These are phyloP conservation scores for Plasmodium malariae DNA, from an alignment of 169 alveolate genomes.

Conservation along the genomic window DNA sequence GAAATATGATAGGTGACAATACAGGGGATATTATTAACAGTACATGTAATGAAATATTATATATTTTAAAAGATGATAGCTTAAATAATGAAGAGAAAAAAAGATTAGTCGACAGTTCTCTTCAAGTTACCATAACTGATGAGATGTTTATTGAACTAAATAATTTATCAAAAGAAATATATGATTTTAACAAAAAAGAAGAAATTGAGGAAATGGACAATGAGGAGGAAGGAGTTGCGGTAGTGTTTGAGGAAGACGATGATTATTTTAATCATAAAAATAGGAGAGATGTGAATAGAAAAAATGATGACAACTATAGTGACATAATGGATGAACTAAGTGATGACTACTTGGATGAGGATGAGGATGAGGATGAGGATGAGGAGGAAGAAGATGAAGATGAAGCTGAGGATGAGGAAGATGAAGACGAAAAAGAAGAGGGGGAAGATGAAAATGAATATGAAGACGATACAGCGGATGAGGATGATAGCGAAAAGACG, in stretches of 20 bases:
- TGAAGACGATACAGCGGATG: slow-evolving; percentile 79
- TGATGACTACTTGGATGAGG: slow-evolving; percentile 48
- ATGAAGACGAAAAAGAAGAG: slow-evolving; percentile 77
- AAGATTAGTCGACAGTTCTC: slow-evolving; percentile 85
- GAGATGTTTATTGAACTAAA: slow-evolving; percentile 24
- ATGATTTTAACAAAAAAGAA: slow-evolving; percentile 80
- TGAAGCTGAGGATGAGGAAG: slow-evolving; percentile 38
- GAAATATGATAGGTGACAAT: slow-evolving; percentile 93
- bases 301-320: slow-evolving; percentile 61
- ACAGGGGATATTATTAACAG: slow-evolving; percentile 93
- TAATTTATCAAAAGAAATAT: slow-evolving; percentile 62
- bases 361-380: slow-evolving; percentile 74
- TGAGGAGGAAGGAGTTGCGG: slow-evolving; percentile 85
- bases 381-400: slow-evolving; percentile 75
- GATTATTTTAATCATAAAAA: slow-evolving; percentile 68
- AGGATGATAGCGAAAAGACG: slow-evolving; percentile 77
- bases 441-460: slow-evolving; percentile 56
- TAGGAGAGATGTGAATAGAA: slow-evolving; percentile 68
- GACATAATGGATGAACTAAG: slow-evolving; percentile 75
- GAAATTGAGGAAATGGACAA: slow-evolving; percentile 80
- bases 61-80: slow-evolving; percentile 90
- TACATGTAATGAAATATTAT: slow-evolving; percentile 95
- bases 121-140: slow-evolving; percentile 76
- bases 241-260: slow-evolving; percentile 88
- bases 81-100: slow-evolving; percentile 87